phyloP scores from a whole-genome alignment of 2,329 filamentous ascomycete species.

The Colletotrichum endophyticum region DNA sequence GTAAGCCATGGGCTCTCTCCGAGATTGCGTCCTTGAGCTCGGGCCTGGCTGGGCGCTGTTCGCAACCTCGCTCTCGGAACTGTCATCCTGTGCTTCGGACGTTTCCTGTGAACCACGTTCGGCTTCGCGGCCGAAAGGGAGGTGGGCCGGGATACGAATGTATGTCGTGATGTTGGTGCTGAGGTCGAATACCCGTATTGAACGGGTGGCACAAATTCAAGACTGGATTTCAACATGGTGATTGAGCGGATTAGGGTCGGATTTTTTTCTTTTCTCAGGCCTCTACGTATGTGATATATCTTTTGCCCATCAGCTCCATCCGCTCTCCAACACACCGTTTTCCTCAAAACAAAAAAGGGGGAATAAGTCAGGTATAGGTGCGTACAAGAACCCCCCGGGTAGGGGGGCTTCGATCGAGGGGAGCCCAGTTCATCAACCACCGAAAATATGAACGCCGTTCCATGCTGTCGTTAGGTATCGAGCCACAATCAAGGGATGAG shows the following conservation, averaged over 20 bases:
- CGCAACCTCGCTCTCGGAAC: background rate
- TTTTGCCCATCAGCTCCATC: background rate
- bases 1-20: background rate
- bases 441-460: conserved; percentile 13
- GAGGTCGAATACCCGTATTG: background rate
- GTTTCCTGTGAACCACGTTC: background rate
- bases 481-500: conserved; percentile 12
- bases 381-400: background rate
- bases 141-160: background rate
- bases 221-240: background rate
- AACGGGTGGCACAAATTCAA: background rate
- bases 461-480: conserved; percentile 20
- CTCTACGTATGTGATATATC: background rate
- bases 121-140: background rate
- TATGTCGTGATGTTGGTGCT: background rate
- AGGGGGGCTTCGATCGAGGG: background rate
- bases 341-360: background rate
- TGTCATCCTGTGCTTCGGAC: background rate
- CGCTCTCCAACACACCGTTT: background rate
- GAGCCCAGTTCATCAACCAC: background rate
- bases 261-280: background rate
- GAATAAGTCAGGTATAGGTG: conserved; percentile 13
- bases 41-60: background rate
- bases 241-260: background rate
- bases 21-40: background rate